A percentile compares a stretch with the other conserved stretches of the same genome.
These are phyloP conservation scores for Ophiostoma tasmaniense DNA, from an alignment of 2,329 filamentous ascomycete genomes.

Conservation along the genomic window DNA sequence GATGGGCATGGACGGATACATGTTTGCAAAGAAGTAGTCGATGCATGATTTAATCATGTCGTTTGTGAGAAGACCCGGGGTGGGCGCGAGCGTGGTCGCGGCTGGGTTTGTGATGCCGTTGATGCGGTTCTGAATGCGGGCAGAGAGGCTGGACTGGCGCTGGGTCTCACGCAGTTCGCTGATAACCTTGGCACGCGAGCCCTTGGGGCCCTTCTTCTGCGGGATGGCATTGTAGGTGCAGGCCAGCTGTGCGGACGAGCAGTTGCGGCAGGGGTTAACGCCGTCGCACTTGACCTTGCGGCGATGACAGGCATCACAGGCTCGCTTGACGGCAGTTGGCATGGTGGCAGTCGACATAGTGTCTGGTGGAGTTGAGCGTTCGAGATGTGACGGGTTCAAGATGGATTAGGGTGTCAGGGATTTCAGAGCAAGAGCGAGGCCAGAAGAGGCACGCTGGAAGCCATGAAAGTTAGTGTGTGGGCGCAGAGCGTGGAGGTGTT, in stretches of 20 bases:
- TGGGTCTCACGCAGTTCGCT: slow-evolving; percentile 63
- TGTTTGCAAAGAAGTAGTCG: slow-evolving; percentile 59
- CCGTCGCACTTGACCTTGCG: slow-evolving; percentile 69
- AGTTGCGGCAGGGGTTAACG: slow-evolving; percentile 62
- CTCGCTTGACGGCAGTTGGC: slow-evolving; percentile 49
- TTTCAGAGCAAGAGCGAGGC: not conserved
- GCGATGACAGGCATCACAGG: slow-evolving; percentile 65
- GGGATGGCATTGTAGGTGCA: slow-evolving; percentile 70
- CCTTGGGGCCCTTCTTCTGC: slow-evolving; percentile 69
- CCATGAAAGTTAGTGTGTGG: not conserved
- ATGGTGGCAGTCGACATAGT: slow-evolving; percentile 25
- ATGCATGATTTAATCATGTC: slow-evolving; percentile 59
- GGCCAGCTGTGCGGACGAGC: slow-evolving; percentile 54
- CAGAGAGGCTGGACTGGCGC: slow-evolving; percentile 54
- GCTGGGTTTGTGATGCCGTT: slow-evolving; percentile 45
- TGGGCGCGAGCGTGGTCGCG: slow-evolving; percentile 39
- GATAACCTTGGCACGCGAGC: slow-evolving; percentile 66
- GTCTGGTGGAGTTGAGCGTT: not conserved
- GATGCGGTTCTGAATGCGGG: slow-evolving; percentile 52
- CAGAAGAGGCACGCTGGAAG: not conserved
- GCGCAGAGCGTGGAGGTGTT: not conserved
- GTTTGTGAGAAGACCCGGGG: slow-evolving; percentile 50
- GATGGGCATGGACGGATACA: slow-evolving; percentile 57
- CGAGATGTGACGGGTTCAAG: not conserved
- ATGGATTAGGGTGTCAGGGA: not conserved